phyloP scores from a whole-genome alignment of 2,329 filamentous ascomycete genomes.

The Xylaria sp. region DNA sequence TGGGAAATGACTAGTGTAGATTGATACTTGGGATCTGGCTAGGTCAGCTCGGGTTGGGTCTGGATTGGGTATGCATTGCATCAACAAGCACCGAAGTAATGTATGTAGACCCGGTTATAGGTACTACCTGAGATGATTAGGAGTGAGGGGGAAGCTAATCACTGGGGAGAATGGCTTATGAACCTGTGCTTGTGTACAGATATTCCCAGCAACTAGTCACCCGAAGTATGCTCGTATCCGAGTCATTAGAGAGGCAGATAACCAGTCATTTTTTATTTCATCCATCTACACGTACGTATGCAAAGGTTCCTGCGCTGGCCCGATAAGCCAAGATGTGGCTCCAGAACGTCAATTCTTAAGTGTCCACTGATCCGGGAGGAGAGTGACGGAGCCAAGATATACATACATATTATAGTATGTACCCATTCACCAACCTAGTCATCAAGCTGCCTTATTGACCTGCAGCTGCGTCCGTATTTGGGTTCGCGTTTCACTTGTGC shows the following conservation, averaged over 20 bases:
- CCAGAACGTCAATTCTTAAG: slow-evolving; percentile 10
- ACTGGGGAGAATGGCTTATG: slow-evolving; percentile 21
- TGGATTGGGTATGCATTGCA: slow-evolving; percentile 28
- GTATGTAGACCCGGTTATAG: slow-evolving; percentile 11
- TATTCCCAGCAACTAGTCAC: slow-evolving; percentile 27
- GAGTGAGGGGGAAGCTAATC: neutral
- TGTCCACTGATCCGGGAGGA: slow-evolving; percentile 13
- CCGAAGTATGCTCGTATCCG: slow-evolving; percentile 33
- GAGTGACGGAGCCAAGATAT: slow-evolving; percentile 6
- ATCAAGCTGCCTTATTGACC: slow-evolving; percentile 21
- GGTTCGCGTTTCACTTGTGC: slow-evolving; percentile 15
- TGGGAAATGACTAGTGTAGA: slow-evolving; percentile 26
- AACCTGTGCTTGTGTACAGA: slow-evolving; percentile 27
- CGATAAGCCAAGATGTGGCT: slow-evolving; percentile 21
- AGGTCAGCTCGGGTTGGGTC: slow-evolving; percentile 18
- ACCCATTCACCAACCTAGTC: slow-evolving; percentile 2
- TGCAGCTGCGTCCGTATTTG: slow-evolving; percentile 7
- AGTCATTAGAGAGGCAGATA: slow-evolving; percentile 18
- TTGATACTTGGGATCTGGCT: slow-evolving; percentile 22
- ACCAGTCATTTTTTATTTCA: slow-evolving; percentile 20
- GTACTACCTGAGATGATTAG: slow-evolving; percentile 14
- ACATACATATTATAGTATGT: slow-evolving; percentile 12
- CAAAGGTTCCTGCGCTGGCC: slow-evolving; percentile 24
- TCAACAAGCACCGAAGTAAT: slow-evolving; percentile 21
- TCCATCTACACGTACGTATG: slow-evolving; percentile 13